These are phyloP conservation scores for Cyamopsis tetragonoloba DNA, from an alignment of 306 rosid species.

Conservation along the genomic window DNA sequence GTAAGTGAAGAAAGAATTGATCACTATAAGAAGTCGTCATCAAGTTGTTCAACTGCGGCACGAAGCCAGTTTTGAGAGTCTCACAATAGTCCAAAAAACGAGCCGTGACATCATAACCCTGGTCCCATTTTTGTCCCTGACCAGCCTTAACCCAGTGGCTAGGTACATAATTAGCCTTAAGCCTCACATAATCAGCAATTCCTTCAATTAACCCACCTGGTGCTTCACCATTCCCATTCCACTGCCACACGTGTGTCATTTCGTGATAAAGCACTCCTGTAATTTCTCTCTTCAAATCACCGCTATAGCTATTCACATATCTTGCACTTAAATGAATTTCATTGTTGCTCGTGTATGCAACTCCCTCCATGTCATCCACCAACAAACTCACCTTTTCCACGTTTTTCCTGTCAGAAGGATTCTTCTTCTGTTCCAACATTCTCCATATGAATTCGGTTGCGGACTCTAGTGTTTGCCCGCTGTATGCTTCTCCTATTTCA, in stretches of 20 bases:
- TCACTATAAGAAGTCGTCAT: constrained; percentile 37
- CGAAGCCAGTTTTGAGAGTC: constrained; percentile 37
- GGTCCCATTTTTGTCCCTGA: constrained; percentile 41
- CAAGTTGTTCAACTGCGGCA: constrained; percentile 42
- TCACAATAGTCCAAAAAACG: constrained; percentile 50
- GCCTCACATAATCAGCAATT: constrained; percentile 50
- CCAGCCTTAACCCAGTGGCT: constrained; percentile 33
- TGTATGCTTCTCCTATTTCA: too few species aligned
- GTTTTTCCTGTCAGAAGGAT: constrained; percentile 16
- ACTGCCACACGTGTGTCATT: constrained; percentile 57
- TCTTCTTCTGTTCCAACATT: constrained; percentile 12
- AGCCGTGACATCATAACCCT: constrained; percentile 51
- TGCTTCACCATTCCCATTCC: constrained; percentile 46
- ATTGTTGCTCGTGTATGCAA: constrained; percentile 25
- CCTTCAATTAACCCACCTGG: constrained; percentile 47
- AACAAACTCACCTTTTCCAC: constrained; percentile 11
- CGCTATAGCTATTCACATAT: constrained; percentile 32
- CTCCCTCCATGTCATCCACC: constrained; percentile 34
- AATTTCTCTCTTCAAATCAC: constrained; percentile 39
- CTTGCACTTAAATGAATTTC: constrained; percentile 40
- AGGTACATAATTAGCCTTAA: constrained; percentile 38
- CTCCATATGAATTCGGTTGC: constrained; percentile 37
- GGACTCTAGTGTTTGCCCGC: not conserved
- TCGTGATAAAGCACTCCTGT: constrained; percentile 55
- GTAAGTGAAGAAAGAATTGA: constrained; percentile 32